Conservation (phyloP, 352 stramenopile genomes). For the Globisporangium perplexum region DNA sequence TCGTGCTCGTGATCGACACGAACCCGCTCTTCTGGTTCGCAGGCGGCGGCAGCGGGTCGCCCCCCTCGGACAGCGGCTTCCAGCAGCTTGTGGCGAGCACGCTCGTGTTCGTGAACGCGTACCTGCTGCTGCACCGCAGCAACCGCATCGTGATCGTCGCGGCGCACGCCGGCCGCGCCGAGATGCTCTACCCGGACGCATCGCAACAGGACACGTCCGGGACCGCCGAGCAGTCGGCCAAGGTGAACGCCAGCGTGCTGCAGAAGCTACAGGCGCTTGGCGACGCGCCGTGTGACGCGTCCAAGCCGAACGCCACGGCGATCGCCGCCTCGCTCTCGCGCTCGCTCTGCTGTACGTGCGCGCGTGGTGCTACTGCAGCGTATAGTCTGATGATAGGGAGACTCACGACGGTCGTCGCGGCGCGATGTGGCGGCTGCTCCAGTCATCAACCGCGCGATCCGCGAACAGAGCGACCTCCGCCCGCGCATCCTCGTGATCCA, state of each 20-base stretch:
- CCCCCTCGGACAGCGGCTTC: conserved; percentile 21
- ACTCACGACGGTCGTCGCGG: no score
- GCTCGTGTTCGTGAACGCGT: conserved; percentile 85
- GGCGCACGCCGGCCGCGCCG: conserved; percentile 58
- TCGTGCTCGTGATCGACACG: conserved; percentile 80
- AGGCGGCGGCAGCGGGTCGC: conserved; percentile 20
- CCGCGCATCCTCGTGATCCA: conserved; percentile 84
- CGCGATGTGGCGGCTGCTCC: no score
- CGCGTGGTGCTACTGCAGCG: no score
- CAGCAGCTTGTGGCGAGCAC: conserved; percentile 70
- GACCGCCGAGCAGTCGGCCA: conserved; percentile 60
- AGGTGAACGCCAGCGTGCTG: conserved; percentile 69
- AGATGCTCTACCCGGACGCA: conserved; percentile 76
- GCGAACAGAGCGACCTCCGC: conserved; percentile 63
- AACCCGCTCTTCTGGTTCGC: conserved; percentile 71
- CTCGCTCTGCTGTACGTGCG: conserved; percentile 67
- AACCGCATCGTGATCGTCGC: conserved; percentile 84
- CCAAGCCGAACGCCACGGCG: conserved; percentile 56
- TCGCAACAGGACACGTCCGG: conserved; percentile 58
- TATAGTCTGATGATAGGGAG: no score
- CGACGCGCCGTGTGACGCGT: conserved; percentile 32
- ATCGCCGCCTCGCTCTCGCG: conserved; percentile 77
- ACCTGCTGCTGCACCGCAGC: conserved; percentile 79
- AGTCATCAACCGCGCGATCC: conserved; percentile 86
- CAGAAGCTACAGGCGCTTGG: conserved; percentile 58